Conservation (phyloP, 179 eudicot species). For the Beta lomatogona region DNA sequence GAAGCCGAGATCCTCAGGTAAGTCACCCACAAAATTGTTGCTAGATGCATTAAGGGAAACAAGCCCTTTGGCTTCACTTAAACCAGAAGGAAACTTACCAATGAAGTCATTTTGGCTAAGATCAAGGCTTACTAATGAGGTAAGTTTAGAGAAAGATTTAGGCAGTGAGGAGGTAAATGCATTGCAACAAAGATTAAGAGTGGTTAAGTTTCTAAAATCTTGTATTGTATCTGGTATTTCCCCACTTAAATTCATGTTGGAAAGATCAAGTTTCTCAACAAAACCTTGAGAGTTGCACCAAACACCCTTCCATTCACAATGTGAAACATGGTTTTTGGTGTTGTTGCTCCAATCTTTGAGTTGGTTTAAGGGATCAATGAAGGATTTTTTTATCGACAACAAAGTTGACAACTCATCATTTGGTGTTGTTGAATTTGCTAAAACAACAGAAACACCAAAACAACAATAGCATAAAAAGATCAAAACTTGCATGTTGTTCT, state of each 20-base stretch:
- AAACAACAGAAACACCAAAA: constrained; percentile 32
- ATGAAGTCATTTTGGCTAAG: constrained; percentile 61
- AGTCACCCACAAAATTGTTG: constrained; percentile 64
- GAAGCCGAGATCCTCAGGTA: constrained; percentile 64
- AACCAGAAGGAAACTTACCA: constrained; percentile 58
- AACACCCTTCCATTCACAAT: constrained; percentile 73
- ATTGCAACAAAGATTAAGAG: constrained; percentile 63
- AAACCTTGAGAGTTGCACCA: constrained; percentile 53
- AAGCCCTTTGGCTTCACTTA: constrained; percentile 43
- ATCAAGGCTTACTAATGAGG: constrained; percentile 52
- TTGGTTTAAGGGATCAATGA: constrained; percentile 50
- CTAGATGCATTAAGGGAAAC: constrained; percentile 59
- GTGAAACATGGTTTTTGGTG: constrained; percentile 18
- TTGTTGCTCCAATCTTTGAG: constrained; percentile 52
- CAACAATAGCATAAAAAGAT: constrained; percentile 39
- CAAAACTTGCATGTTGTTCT: constrained; percentile 11
- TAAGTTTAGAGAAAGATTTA: constrained; percentile 52
- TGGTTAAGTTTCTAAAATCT: constrained; percentile 38
- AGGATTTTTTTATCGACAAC: constrained; percentile 43
- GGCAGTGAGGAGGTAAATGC: constrained; percentile 56
- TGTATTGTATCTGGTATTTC: constrained; percentile 49
- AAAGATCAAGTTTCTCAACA: constrained; percentile 66
- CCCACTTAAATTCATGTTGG: constrained; percentile 78
- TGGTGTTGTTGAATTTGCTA: constrained; percentile 20
- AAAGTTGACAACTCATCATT: constrained; percentile 44